phyloP scores from a whole-genome alignment of 208 protist species.

The Crithidia brevicula region DNA sequence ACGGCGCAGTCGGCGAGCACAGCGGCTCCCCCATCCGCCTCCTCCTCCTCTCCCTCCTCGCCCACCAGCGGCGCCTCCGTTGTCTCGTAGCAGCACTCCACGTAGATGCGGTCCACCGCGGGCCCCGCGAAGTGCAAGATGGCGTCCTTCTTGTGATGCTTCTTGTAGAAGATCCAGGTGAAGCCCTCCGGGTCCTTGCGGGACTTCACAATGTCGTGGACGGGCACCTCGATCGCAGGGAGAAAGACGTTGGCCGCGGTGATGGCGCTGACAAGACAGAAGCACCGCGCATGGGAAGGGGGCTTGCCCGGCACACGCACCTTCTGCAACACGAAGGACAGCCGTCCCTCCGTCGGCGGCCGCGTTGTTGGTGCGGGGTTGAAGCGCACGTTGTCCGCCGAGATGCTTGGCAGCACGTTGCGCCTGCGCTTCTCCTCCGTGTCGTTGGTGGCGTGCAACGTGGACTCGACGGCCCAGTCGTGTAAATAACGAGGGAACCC shows the following conservation, averaged over 20 bases:
- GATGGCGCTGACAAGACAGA: constrained; percentile 74
- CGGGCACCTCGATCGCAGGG: constrained; percentile 58
- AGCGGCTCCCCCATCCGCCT: not conserved
- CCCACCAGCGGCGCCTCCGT: not conserved
- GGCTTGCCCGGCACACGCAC: constrained; percentile 45
- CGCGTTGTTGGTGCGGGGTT: constrained; percentile 11
- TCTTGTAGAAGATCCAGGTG: constrained; percentile 67
- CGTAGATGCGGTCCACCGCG: constrained; percentile 57
- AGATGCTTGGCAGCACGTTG: constrained; percentile 52
- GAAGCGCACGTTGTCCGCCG: constrained; percentile 29
- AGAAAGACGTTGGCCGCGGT: constrained; percentile 59
- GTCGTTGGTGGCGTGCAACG: constrained; percentile 52
- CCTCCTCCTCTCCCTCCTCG: not conserved
- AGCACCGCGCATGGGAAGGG: constrained; percentile 49
- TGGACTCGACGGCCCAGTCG: constrained; percentile 49
- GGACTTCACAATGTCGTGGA: constrained; percentile 36
- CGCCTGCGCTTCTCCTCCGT: constrained; percentile 61
- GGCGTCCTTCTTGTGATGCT: constrained; percentile 19
- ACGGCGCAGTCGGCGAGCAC: constrained; percentile 10
- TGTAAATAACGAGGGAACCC: constrained; percentile 36
- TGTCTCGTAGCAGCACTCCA: constrained; percentile 84
- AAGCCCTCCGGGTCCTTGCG: constrained; percentile 41
- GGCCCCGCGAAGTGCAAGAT: constrained; percentile 46
- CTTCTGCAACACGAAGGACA: constrained; percentile 51
- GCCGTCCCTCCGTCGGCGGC: constrained; percentile 13